Evolutionary conservation across 1,139 yeast species (phyloP).

Genomic region (Taiozyma sp.): DNA sequence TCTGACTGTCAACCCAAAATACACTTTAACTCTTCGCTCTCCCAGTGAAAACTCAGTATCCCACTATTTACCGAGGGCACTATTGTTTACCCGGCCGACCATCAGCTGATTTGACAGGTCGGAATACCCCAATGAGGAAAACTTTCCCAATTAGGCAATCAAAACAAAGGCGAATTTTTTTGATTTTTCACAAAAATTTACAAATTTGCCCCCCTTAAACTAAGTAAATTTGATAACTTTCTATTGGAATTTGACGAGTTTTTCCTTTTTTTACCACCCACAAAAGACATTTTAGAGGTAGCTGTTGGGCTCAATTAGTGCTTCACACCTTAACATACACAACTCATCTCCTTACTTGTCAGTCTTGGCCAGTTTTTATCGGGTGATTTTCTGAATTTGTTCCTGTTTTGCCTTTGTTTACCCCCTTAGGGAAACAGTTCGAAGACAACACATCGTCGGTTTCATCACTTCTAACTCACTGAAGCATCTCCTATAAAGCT

Average conservation of each 20-base stretch:
- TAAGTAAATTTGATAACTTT: background rate
- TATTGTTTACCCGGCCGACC: background rate
- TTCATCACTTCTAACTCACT: background rate
- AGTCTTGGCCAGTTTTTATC: background rate
- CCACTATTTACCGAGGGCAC: background rate
- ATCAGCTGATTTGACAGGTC: background rate
- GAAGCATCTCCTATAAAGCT: background rate
- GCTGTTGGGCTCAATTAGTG: background rate
- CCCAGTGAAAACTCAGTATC: background rate
- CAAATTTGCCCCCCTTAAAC: background rate
- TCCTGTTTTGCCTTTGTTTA: background rate
- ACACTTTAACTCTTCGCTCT: background rate
- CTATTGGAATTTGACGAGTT: background rate
- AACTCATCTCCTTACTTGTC: background rate
- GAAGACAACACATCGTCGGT: background rate
- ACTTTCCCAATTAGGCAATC: background rate
- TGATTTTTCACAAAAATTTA: background rate
- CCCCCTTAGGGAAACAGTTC: background rate
- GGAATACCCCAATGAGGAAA: background rate
- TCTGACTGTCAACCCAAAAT: too few species aligned
- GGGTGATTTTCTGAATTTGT: background rate
- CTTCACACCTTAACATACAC: background rate
- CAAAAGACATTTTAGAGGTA: background rate
- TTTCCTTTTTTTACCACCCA: background rate
- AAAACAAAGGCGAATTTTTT: background rate